phyloP scores from a whole-genome alignment of 2,329 filamentous ascomycete species.

The Cadophora sp. region DNA sequence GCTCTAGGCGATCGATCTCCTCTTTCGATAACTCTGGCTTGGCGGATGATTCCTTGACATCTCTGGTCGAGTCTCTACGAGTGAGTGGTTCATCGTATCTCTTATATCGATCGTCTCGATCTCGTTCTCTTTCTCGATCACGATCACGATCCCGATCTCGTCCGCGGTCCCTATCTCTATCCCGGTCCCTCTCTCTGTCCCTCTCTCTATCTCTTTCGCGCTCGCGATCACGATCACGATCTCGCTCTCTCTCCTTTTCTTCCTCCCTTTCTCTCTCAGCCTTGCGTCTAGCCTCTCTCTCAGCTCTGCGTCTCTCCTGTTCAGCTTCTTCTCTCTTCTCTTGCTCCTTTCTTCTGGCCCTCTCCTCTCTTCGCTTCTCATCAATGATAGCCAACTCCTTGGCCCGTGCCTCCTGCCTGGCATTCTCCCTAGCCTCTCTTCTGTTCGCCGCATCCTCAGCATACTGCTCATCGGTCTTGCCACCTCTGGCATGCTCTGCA shows the following conservation, averaged over 20 bases:
- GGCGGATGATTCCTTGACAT: constrained; percentile 23
- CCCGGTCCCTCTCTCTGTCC: constrained; percentile 48
- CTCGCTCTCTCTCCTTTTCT: constrained; percentile 32
- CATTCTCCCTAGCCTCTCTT: constrained; percentile 64
- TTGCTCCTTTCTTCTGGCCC: constrained; percentile 56
- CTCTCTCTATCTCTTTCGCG: constrained; percentile 45
- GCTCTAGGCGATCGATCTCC: constrained; percentile 43
- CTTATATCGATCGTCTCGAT: constrained; percentile 39
- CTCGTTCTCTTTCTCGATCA: constrained; percentile 28
- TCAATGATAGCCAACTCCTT: constrained; percentile 65
- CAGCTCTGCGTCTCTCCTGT: constrained; percentile 51
- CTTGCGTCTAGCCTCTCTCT: constrained; percentile 40
- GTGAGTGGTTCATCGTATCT: constrained; percentile 34
- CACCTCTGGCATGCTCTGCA: constrained; percentile 68
- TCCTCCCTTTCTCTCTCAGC: constrained; percentile 40
- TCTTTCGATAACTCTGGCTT: constrained; percentile 42
- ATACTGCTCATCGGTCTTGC: constrained; percentile 78
- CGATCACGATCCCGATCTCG: constrained; percentile 32
- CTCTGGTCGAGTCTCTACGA: constrained; percentile 29
- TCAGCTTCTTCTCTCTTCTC: constrained; percentile 53
- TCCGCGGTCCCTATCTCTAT: constrained; percentile 45
- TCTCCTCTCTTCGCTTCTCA: constrained; percentile 64
- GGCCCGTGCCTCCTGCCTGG: constrained; percentile 64
- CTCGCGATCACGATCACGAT: constrained; percentile 37
- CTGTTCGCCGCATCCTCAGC: constrained; percentile 68